A percentile compares a stretch with the other conserved stretches of the same genome.
Conservation (phyloP, 306 rosid genomes). For the Pyrus bretschneideri region DNA sequence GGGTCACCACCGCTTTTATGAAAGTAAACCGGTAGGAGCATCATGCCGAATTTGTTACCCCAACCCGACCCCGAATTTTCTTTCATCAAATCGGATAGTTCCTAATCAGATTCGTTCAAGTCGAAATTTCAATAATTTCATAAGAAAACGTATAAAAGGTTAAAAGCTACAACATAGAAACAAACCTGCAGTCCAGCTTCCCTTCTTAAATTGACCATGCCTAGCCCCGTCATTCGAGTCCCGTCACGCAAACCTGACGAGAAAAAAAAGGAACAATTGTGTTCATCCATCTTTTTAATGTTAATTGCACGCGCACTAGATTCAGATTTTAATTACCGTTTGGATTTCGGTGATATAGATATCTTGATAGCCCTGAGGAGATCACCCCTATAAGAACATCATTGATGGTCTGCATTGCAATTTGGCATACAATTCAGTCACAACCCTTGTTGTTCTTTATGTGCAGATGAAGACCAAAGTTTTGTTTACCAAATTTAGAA, state of each 20-base stretch:
- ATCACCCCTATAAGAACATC: constrained; percentile 73
- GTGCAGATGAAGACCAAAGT: too few species aligned
- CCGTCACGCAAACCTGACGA: constrained; percentile 58
- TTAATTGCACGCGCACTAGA: background rate
- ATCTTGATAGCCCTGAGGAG: constrained; percentile 73
- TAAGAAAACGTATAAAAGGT: background rate
- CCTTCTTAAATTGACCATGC: constrained; percentile 67
- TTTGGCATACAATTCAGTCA: constrained; percentile 7
- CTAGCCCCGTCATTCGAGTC: constrained; percentile 60
- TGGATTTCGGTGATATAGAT: constrained; percentile 52
- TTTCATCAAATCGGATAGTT: constrained; percentile 54
- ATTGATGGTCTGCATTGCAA: constrained; percentile 74
- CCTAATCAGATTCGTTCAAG: constrained; percentile 32
- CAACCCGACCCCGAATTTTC: constrained; percentile 55
- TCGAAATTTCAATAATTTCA: background rate
- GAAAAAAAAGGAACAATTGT: background rate
- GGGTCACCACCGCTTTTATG: constrained; percentile 38
- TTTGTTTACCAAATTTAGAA: too few species aligned
- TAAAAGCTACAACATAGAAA: background rate
- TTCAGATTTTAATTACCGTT: constrained; percentile 38
- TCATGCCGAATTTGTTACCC: constrained; percentile 75
- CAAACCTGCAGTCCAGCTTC: constrained; percentile 66
- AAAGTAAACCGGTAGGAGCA: constrained; percentile 62
- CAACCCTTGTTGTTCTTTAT: background rate
- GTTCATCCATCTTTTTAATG: background rate